These are phyloP conservation scores for Globomyces sp. DNA, from an alignment of 371 early-diverging fungal species.

Conservation along the genomic window DNA sequence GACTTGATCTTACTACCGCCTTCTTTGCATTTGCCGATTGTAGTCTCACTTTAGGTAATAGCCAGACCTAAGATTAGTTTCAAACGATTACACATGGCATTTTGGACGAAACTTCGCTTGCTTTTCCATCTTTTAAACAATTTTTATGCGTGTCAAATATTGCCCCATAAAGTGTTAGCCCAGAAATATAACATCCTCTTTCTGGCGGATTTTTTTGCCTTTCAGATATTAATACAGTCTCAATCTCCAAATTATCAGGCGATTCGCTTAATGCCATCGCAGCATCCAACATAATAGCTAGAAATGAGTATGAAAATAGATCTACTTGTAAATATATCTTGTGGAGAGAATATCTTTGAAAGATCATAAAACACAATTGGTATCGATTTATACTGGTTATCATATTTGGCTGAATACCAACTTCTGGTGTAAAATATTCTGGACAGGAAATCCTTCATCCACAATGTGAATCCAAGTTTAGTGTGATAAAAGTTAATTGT, in stretches of 20 bases:
- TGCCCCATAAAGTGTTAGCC: constrained; percentile 26
- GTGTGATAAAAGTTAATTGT: constrained; percentile 6
- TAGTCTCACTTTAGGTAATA: constrained; percentile 13
- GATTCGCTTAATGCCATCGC: constrained; percentile 11
- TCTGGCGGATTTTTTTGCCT: constrained; percentile 35
- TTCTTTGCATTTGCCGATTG: constrained; percentile 11
- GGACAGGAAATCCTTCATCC: constrained; percentile 25
- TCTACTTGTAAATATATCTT: constrained; percentile 30
- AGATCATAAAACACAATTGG: constrained; percentile 25
- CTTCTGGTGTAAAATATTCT: constrained; percentile 21
- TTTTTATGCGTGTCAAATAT: constrained; percentile 26
- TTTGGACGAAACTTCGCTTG: constrained; percentile 15
- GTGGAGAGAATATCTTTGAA: constrained; percentile 25
- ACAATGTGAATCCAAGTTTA: neutral
- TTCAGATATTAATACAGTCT: constrained; percentile 28
- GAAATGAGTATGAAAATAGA: neutral
- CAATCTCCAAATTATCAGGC: constrained; percentile 28
- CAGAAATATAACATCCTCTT: constrained; percentile 26
- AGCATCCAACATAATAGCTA: constrained; percentile 24
- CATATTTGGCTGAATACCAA: constrained; percentile 22
- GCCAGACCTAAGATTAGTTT: constrained; percentile 7
- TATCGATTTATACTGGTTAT: neutral
- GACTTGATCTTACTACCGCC: neutral
- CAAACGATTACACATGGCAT: constrained; percentile 29
- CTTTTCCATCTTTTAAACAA: constrained; percentile 18